Percentiles rank a stretch among this genome's conserved stretches.
Evolutionary conservation across 225 moss, liverwort and hornwort genomes (phyloP).

Genomic region (Lunularia cruciata): DNA sequence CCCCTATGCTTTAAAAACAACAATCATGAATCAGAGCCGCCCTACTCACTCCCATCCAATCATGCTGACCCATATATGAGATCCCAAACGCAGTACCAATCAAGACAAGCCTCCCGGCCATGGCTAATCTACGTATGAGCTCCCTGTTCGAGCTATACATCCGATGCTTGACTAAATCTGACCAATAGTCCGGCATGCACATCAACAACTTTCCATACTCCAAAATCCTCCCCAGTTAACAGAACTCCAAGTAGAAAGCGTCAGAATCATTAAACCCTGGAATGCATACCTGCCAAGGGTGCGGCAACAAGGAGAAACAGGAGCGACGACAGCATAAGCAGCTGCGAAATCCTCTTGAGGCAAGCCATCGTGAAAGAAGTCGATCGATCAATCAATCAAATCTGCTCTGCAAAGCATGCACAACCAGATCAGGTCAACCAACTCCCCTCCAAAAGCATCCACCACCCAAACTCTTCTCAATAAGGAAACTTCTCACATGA

Average conservation of each 20-base stretch:
- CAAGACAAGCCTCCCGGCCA: conserved; percentile 1
- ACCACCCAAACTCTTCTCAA: background rate
- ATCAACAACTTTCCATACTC: background rate
- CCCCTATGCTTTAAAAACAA: background rate
- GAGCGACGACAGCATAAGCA: conserved; percentile 31
- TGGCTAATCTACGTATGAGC: background rate
- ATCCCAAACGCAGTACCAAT: background rate
- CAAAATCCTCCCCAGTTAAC: background rate
- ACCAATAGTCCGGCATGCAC: background rate
- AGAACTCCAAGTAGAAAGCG: background rate
- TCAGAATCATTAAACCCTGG: background rate
- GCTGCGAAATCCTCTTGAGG: conserved; percentile 15
- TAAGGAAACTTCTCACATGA: background rate
- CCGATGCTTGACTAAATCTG: too few relatives aligned
- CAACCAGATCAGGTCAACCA: background rate
- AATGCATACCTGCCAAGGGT: conserved; percentile 10
- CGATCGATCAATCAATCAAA: background rate
- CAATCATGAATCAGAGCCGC: background rate
- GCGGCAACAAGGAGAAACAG: conserved; percentile 27
- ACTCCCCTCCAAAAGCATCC: background rate
- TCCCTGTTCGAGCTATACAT: background rate
- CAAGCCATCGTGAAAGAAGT: background rate
- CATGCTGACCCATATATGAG: background rate
- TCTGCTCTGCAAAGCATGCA: background rate
- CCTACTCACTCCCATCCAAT: background rate